These are phyloP conservation scores for Pseudocercospora vitis DNA, from an alignment of 2,329 filamentous ascomycete species.

Conservation along the genomic window DNA sequence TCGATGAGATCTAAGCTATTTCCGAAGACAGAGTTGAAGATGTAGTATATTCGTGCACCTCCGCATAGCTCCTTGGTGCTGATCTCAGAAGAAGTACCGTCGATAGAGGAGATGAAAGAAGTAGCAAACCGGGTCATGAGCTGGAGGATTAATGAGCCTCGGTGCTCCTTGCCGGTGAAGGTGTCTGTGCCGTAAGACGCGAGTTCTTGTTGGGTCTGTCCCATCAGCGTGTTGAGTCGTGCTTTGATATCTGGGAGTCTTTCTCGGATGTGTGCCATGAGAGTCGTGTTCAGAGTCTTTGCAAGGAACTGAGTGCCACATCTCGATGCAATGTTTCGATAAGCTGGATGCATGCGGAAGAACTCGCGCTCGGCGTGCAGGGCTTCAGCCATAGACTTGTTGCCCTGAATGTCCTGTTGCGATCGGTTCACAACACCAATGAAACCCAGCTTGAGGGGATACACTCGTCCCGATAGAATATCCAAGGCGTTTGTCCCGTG, in stretches of 20 bases:
- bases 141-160: constrained; percentile 90
- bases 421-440: constrained; percentile 98
- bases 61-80: constrained; percentile 97
- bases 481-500: constrained; percentile 97
- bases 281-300: constrained; percentile 88
- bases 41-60: constrained; percentile 95
- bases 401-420: constrained; percentile 94
- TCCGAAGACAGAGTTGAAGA: constrained; percentile 98
- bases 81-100: constrained; percentile 97
- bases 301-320: constrained; percentile 94
- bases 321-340: constrained; percentile 89
- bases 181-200: constrained; percentile 97
- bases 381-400: constrained; percentile 91
- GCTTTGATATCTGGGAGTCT: constrained; percentile 97
- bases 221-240: constrained; percentile 95
- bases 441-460: constrained; percentile 94
- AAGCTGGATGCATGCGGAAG: constrained; percentile 95
- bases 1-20: constrained; percentile 95
- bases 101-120: constrained; percentile 97
- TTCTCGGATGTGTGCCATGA: constrained; percentile 96
- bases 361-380: constrained; percentile 89
- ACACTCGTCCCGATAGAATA: constrained; percentile 94
- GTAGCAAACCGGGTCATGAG: constrained; percentile 98
- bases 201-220: constrained; percentile 97
- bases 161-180: constrained; percentile 95